Base-by-base conservation (phyloP, 768 basidiomycete genomes). In the Mrakia frigida region DNA sequence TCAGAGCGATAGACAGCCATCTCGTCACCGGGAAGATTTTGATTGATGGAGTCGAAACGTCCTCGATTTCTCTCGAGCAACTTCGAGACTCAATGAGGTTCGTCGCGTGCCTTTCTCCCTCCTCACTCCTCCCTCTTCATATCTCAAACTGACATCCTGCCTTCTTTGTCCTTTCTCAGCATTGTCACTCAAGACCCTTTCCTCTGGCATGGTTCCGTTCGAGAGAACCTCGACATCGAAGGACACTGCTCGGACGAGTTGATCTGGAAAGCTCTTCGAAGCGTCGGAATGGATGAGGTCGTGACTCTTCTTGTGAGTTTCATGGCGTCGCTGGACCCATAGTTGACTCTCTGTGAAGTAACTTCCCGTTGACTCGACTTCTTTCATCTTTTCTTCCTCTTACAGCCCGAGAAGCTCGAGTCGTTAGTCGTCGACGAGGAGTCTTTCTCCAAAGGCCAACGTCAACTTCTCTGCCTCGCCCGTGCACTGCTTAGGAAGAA, bases 201-300 rank as follows among this genome's bases (percentile, higher is more conserved):
- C 35, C 63, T 75, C n/a, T 70, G 72, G 65, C 78, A 35, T 65
- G 79, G 31, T 63, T 52, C 78, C 3, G 28, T 80, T 60, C 73
- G 80, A n/a, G 78, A 78, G 46, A 80, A 80, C 60, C 76, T 80
- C 46, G 79, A 80, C 72, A 78, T 78, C 25, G 77, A 79, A 56
- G 77, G 75, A 9, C 41, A 70, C 41, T 67, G 75, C 50, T 33
- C 71, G 41, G 80, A 80, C 60, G 78, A 78, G 18, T 78, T 76
- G 28, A 77, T 80, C 5, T 80, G 80, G 80, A 53, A 35, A 14
- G 80, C 79, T 6, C 59, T 80, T 73, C 74, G 76, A 0, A 56
- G 59, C 23, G 68, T 72, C 37, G 74, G 46, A 4, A 61, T 76
- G 41, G 37, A 28, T 4, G 71, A 72, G 25, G 70, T 50, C 60